These are phyloP conservation scores for Urostyla sp. DNA, from an alignment of 73 alveolate genomes.

Conservation along the genomic window DNA sequence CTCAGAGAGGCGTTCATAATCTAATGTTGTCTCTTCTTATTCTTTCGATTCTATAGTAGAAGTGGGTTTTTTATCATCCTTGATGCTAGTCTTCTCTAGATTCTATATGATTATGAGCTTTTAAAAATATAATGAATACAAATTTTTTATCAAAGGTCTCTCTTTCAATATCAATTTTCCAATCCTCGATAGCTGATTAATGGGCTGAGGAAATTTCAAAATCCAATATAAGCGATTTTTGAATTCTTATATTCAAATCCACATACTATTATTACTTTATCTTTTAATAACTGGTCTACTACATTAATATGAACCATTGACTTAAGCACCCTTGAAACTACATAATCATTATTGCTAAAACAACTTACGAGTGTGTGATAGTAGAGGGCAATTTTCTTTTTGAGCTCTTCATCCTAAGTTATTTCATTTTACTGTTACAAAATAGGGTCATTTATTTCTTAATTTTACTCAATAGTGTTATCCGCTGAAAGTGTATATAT, in stretches of 20 bases:
- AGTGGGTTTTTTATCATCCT: constrained; percentile 34
- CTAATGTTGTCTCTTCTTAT: constrained; percentile 35
- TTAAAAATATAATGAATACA: constrained; percentile 13
- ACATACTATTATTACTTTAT: constrained; percentile 65
- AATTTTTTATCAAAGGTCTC: constrained; percentile 58
- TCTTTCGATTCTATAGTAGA: background rate
- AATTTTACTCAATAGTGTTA: no score
- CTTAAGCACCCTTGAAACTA: constrained; percentile 69
- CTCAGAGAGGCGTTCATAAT: constrained; percentile 72
- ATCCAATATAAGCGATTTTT: constrained; percentile 68
- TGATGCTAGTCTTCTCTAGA: background rate
- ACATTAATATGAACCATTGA: constrained; percentile 66
- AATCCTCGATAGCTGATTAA: constrained; percentile 70
- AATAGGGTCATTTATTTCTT: no score
- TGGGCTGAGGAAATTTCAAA: constrained; percentile 65
- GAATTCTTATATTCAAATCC: constrained; percentile 71
- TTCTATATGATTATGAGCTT: background rate
- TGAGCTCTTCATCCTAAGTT: constrained; percentile 56
- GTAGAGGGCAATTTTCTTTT: constrained; percentile 72
- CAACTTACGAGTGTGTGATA: constrained; percentile 59
- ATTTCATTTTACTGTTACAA: background rate
- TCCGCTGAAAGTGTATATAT: no score
- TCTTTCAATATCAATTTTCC: constrained; percentile 78
- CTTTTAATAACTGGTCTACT: constrained; percentile 49
- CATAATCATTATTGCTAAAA: background rate